A percentile compares a stretch with the other conserved stretches of the same genome.
Evolutionary conservation across 108 stramenopile species (phyloP).

Genomic region (Nitzschia putrida): DNA sequence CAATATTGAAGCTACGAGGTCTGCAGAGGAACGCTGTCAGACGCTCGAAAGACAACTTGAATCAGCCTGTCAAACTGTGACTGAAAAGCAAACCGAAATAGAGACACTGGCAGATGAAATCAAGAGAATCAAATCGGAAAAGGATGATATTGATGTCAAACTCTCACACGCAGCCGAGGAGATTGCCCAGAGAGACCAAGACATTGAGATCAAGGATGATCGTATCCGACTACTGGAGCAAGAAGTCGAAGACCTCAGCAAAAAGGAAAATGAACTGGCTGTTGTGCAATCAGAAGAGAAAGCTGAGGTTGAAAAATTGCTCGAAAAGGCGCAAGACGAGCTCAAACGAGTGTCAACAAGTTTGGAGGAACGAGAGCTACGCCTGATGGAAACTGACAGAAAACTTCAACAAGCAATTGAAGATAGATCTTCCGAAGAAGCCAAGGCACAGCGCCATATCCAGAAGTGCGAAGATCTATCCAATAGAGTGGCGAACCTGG

Average conservation of each 20-base stretch:
- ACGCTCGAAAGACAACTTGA: constrained; percentile 8
- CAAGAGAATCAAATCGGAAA: neutral
- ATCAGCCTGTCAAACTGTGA: neutral
- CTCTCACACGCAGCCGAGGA: constrained; percentile 3
- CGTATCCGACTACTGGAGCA: constrained; percentile 12
- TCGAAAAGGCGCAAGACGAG: neutral
- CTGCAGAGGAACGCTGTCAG: constrained; percentile 1
- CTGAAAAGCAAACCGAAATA: constrained; percentile 3
- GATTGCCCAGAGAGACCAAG: constrained; percentile 15
- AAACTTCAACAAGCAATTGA: neutral
- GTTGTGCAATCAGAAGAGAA: constrained; percentile 9
- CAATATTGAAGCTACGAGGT: neutral
- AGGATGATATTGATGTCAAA: constrained; percentile 5
- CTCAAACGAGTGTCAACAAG: constrained; percentile 7
- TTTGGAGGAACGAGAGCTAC: constrained; percentile 5
- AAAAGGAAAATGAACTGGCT: neutral
- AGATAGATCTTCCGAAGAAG: neutral
- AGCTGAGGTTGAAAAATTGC: constrained; percentile 8
- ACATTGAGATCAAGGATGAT: constrained; percentile 3
- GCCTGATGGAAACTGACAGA: constrained; percentile 6
- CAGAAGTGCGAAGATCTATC: constrained; percentile 12
- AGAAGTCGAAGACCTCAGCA: constrained; percentile 8
- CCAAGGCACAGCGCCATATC: neutral
- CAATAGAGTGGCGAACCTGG: constrained; percentile 7
- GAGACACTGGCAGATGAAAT: constrained; percentile 15